A percentile compares a stretch with the other conserved stretches of the same genome.
Conservation (phyloP, 768 basidiomycete genomes). For the Xanthoconium stramineum region DNA sequence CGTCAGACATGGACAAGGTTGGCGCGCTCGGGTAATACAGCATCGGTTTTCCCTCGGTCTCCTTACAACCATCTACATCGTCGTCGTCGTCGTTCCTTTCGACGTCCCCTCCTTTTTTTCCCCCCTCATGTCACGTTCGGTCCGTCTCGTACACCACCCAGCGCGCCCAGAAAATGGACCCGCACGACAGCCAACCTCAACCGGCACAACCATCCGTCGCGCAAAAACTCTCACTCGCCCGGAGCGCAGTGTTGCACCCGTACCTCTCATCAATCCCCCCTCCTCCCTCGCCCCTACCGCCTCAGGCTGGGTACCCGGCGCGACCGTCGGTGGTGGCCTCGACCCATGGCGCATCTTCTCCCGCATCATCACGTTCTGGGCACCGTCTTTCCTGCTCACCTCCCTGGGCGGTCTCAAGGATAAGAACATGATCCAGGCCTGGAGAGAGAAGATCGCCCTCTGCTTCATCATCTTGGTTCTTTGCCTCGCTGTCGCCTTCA, state of each 20-base stretch:
- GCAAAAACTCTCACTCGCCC: slow-evolving; percentile 97
- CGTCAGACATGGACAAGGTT: slow-evolving; percentile 10
- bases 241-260: slow-evolving; percentile 90
- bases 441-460: slow-evolving; percentile 95
- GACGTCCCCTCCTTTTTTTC: neutral
- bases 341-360: slow-evolving; percentile 83
- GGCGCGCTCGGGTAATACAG: no score
- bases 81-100: neutral
- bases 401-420: slow-evolving; percentile 81
- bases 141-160: slow-evolving; percentile 13
- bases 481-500: slow-evolving; percentile 81
- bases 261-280: slow-evolving; percentile 89
- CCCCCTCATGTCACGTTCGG: slow-evolving; percentile 20
- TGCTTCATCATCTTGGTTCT: slow-evolving; percentile 82
- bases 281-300: slow-evolving; percentile 38
- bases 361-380: slow-evolving; percentile 84
- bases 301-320: slow-evolving; percentile 35
- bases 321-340: slow-evolving; percentile 30
- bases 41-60: neutral
- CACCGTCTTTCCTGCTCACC: slow-evolving; percentile 71
- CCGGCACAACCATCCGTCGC: slow-evolving; percentile 66
- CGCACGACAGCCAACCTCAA: slow-evolving; percentile 44
- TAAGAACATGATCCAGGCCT: slow-evolving; percentile 76
- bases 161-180: slow-evolving; percentile 47
- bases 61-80: neutral